Evolutionary conservation across 192 early-diverging fungal genomes (phyloP), one percentile per base, ranked within the genome.

Genomic region (Phycomyces blakesleeanus): DNA sequence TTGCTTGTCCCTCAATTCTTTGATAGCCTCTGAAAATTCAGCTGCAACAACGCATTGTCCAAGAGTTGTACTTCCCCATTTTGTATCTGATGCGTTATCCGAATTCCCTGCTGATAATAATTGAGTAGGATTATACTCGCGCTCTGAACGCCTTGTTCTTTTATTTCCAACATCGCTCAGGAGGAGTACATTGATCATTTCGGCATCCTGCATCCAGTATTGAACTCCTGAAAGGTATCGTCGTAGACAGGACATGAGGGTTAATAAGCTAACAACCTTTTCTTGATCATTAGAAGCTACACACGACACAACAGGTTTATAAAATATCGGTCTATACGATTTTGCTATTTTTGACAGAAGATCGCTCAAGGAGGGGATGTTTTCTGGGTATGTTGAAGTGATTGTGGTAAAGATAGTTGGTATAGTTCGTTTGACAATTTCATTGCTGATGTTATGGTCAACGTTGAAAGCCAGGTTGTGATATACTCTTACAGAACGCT

Each of bases 201-300:
- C 83, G 2, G 66, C 60, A 61, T 85, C 83, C 37, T 71, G 66
- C 81, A 85, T 83, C 57, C 78, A 85, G 22, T 81, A 57, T 63
- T 82, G 77, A 22, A 85, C 77, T 1, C 75, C 62, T 15, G 69
- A 64, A 37, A 85, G 65, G 44, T 85, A 77, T 5, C 59, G 66
- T 7, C 73, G 66, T 8, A 85, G 50, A 24, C 69, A 78, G 0
- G 76, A 63, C 0, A 85, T 67, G 0, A 85, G 49, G 24, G 67
- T 67, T 0, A 85, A 67, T 44, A 71, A 72, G 10, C 75, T 60
- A 0, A 70, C 55, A 14, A 85, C 72, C 52, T 74, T 75, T 2
- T 67, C 59, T 20, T 75, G 68, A 1, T 76, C 69, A 25, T 79
- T 72, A 0, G 81, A 81, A 4, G 81, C 77, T 8, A 85, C 81